Evolutionary conservation across 164 flowering plant species (phyloP), one percentile per base, ranked within the genome.

Genomic region (Piper betle): DNA sequence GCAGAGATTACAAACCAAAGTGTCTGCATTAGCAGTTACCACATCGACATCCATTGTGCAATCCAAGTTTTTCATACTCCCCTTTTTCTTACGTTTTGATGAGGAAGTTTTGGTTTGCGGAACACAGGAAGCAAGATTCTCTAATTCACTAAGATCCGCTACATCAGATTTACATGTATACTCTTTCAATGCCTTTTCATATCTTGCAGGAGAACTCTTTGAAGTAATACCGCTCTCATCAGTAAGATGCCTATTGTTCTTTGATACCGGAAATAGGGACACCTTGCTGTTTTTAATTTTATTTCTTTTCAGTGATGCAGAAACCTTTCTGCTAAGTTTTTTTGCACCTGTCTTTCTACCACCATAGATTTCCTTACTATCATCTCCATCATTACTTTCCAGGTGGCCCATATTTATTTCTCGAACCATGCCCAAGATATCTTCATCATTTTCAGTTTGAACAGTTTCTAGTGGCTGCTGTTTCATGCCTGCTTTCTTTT

Each of bases 381-480:
- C 58, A 17, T 25, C 25, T 38, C 33, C 58, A 25, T 55, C 58
- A 18, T 55, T 38, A 3, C 59, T 60, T 18, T 71, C 85, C 52
- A 75, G n/a, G 69, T 59, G 73, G 69, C 83, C 89, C 66, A 82
- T 60, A 72, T 88, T 85, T 69, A 90, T 88, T 74, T 88, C 87
- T 79, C 87, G 82, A 62, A 88, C 87, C 88, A 88, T 78, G 71
- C 84, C 80, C 74, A 90, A 68, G 59, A 90, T 78, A 73, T 92
- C 98, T 76, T 79, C 68, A 67, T 83, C 84, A 63, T 73, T 78
- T 66, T 77, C 89, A 61, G 69, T 37, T 41, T 63, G 68, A 59
- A 71, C 71, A 60, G 6, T 66, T 67, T 70, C 77, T 71, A 68
- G 69, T 18, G 78, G 67, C 63, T 57, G 55, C 70, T 76, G 75